These are phyloP conservation scores for Phytophthora aleatoria DNA, from an alignment of 352 stramenopile genomes.

Conservation along the genomic window DNA sequence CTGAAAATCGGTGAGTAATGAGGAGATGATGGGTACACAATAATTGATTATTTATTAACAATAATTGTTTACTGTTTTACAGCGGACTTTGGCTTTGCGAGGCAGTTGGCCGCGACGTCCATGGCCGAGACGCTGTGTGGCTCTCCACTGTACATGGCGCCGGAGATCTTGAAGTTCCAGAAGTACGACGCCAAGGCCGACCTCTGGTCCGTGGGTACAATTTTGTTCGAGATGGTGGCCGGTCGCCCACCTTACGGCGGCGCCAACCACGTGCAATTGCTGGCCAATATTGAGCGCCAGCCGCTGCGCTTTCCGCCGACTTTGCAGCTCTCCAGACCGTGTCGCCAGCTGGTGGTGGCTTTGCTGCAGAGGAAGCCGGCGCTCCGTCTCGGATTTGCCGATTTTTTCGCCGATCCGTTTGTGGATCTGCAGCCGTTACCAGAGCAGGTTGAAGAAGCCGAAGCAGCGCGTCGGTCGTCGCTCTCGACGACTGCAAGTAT, in stretches of 20 bases:
- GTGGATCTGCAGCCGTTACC: slow-evolving; percentile 41
- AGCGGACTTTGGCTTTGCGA: slow-evolving; percentile 97
- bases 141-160: slow-evolving; percentile 97
- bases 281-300: slow-evolving; percentile 94
- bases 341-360: slow-evolving; percentile 72
- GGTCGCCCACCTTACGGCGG: slow-evolving; percentile 93
- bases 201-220: slow-evolving; percentile 95
- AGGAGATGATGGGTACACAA: neutral
- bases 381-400: slow-evolving; percentile 88
- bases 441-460: slow-evolving; percentile 25
- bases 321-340: slow-evolving; percentile 80
- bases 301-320: slow-evolving; percentile 87
- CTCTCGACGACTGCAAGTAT: slow-evolving; percentile 49
- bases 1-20: slow-evolving; percentile 64
- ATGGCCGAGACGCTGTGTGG: slow-evolving; percentile 96
- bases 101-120: slow-evolving; percentile 90
- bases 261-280: slow-evolving; percentile 94
- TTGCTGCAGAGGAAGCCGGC: slow-evolving; percentile 90
- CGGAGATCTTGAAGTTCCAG: slow-evolving; percentile 95
- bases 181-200: slow-evolving; percentile 97
- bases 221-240: slow-evolving; percentile 96
- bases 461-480: slow-evolving; percentile 22
- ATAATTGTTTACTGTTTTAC: slow-evolving; percentile 13
- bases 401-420: slow-evolving; percentile 88
- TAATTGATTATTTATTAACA: slow-evolving; percentile 15